Base-by-base conservation (phyloP, 768 basidiomycete genomes). In the Panus rudis region DNA sequence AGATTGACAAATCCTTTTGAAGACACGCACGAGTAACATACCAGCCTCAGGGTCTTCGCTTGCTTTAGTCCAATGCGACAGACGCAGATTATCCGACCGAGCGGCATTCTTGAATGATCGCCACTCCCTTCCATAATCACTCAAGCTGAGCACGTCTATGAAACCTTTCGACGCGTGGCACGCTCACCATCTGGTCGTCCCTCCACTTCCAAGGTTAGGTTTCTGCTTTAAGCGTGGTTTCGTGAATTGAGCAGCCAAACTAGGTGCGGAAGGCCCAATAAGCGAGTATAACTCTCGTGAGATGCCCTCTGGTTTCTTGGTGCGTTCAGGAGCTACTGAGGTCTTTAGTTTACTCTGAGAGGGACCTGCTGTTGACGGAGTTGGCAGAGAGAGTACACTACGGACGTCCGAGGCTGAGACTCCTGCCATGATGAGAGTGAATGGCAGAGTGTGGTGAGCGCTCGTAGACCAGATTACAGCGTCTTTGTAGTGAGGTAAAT, bases 191-290 rank as follows among this genome's bases (percentile, higher is more conserved):
- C 80, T 88, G 4, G 77, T 74, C 43, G 73, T 78, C 3, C 71
- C 69, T 4, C 71, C 70, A 8, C 73, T 71, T 32, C 80, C 80
- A 19, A 87, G 67, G 49, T 80, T 84, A 3, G 90, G 89, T 50
- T 89, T 85, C 63, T 91, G 85, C 58, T 92, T 92, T 45, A 93
- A 75, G 42, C 81, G 79, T 26, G 89, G 87, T 59, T 89, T 87
- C 21, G 83, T 73, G 46, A 83, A 73, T 52, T 87, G 82, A 25
- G 86, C 76, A 0, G 81, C 84, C 38, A 98, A 73, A 2, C 85
- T 81, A 0, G 94, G 92, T 10, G 86, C 85, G 37, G 89, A 86
- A 47, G 90, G 81, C n/a, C 94, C 94, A 51, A 99, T 97, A 46
- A 99, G 78, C 1, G 87, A 82, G 65, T 87, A 97, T 2, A 99